Conservation (phyloP, 2,329 filamentous ascomycete genomes). For the Colletotrichum tabaci region DNA sequence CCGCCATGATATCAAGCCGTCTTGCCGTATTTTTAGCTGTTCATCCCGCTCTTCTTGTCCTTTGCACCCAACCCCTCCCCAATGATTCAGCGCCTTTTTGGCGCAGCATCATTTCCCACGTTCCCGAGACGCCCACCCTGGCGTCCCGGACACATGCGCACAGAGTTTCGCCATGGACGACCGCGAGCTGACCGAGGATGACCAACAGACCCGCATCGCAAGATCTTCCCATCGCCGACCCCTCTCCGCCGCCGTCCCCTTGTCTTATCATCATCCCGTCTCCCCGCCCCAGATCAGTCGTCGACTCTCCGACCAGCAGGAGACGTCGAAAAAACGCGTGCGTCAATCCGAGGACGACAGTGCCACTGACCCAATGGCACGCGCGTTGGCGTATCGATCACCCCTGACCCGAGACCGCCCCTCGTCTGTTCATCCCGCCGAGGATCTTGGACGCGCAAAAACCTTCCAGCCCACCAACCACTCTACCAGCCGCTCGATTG, state of each 20-base stretch:
- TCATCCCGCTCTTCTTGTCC: constrained; percentile 23
- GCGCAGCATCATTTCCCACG: constrained; percentile 38
- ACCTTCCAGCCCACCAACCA: constrained; percentile 48
- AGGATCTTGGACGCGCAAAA: constrained; percentile 53
- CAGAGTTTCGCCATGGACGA: constrained; percentile 29
- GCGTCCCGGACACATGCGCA: constrained; percentile 15
- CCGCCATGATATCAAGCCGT: constrained; percentile 25
- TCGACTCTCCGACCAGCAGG: constrained; percentile 71
- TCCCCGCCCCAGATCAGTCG: constrained; percentile 67
- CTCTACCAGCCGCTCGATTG: constrained; percentile 55
- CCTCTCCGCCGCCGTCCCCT: constrained; percentile 65
- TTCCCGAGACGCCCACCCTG: constrained; percentile 21
- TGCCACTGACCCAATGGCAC: constrained; percentile 55
- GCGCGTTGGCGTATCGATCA: constrained; percentile 61
- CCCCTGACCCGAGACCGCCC: constrained; percentile 59
- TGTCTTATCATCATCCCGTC: constrained; percentile 59
- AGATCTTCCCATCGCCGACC: constrained; percentile 66
- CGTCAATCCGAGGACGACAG: constrained; percentile 60
- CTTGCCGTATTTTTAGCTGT: constrained; percentile 32
- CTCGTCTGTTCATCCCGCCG: constrained; percentile 55
- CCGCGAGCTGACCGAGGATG: constrained; percentile 46
- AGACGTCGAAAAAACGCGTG: constrained; percentile 57
- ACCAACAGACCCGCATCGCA: constrained; percentile 62
- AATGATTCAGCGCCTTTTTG: constrained; percentile 19
- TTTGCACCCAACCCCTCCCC: constrained; percentile 25